Percentiles rank a stretch among this genome's conserved stretches.
Evolutionary conservation across 306 rosid species (phyloP).

Genomic region (Trifolium repens): DNA sequence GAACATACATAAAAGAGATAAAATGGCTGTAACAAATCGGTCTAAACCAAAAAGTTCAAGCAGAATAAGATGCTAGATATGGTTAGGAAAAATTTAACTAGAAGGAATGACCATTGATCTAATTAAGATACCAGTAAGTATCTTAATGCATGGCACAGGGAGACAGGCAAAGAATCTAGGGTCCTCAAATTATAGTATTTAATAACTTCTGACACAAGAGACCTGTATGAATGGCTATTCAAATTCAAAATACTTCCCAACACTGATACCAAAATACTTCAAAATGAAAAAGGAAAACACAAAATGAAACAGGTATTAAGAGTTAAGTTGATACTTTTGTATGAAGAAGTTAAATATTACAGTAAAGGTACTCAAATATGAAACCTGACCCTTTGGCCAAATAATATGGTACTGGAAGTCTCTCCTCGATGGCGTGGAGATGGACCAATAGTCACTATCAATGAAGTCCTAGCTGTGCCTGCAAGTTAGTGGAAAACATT

Average conservation of each 20-base stretch:
- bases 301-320: slow-evolving; percentile 14
- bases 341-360: slow-evolving; percentile 7
- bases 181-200: neutral
- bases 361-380: slow-evolving; percentile 31
- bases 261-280: slow-evolving; percentile 19
- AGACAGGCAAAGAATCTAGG: neutral
- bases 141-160: slow-evolving; percentile 14
- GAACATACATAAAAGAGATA: neutral
- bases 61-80: slow-evolving; percentile 20
- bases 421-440: slow-evolving; percentile 99
- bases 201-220: slow-evolving; percentile 9
- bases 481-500: slow-evolving; percentile 38
- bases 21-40: slow-evolving; percentile 25
- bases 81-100: slow-evolving; percentile 4
- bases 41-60: slow-evolving; percentile 5
- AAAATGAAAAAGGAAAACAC: slow-evolving; percentile 25
- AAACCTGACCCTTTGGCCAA: slow-evolving; percentile 93
- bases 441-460: slow-evolving; percentile 96
- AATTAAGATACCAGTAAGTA: slow-evolving; percentile 35
- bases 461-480: slow-evolving; percentile 98
- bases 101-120: neutral
- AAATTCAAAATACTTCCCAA: slow-evolving; percentile 28
- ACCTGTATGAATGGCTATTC: slow-evolving; percentile 13
- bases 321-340: slow-evolving; percentile 19
- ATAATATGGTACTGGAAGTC: slow-evolving; percentile 90